phyloP scores from a whole-genome alignment of 805 yeast species.

The Metschnikowia noctiluminum region DNA sequence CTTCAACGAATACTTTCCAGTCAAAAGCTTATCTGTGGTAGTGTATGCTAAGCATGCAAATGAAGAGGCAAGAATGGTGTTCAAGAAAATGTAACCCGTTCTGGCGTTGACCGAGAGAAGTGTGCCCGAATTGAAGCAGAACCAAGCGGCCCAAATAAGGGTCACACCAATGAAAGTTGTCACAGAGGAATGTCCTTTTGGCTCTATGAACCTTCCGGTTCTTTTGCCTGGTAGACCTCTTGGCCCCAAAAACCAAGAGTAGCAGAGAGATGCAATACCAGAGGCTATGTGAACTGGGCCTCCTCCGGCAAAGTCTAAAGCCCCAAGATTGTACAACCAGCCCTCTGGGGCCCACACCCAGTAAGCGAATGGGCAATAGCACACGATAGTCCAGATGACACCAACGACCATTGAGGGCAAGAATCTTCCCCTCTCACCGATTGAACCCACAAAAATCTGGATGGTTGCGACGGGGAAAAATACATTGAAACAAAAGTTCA shows the following conservation, averaged over 20 bases:
- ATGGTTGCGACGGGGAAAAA: slow-evolving; percentile 49
- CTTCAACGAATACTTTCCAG: slow-evolving; percentile 39
- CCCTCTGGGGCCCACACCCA: slow-evolving; percentile 48
- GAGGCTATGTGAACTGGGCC: slow-evolving; percentile 48
- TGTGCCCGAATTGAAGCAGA: slow-evolving; percentile 48
- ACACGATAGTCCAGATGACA: slow-evolving; percentile 39
- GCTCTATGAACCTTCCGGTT: slow-evolving; percentile 21
- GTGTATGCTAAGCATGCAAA: slow-evolving; percentile 46
- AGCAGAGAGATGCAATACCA: slow-evolving; percentile 42
- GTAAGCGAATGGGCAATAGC: slow-evolving; percentile 44
- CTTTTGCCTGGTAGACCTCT: slow-evolving; percentile 26
- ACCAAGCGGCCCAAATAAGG: slow-evolving; percentile 48
- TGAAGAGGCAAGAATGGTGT: slow-evolving; percentile 51
- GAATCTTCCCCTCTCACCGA: slow-evolving; percentile 43
- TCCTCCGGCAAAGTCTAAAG: slow-evolving; percentile 49
- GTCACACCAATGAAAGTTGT: slow-evolving; percentile 44
- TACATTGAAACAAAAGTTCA: slow-evolving; percentile 42
- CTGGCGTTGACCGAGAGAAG: slow-evolving; percentile 37
- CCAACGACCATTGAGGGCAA: slow-evolving; percentile 42
- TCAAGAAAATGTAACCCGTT: slow-evolving; percentile 45
- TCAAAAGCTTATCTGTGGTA: slow-evolving; percentile 36
- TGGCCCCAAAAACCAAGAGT: slow-evolving; percentile 42
- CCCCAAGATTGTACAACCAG: slow-evolving; percentile 42
- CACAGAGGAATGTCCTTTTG: slow-evolving; percentile 33
- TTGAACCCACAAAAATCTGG: slow-evolving; percentile 43